These are phyloP conservation scores for Talaromyces nanjingensis DNA, from an alignment of 495 filamentous ascomycete genomes.

Conservation along the genomic window DNA sequence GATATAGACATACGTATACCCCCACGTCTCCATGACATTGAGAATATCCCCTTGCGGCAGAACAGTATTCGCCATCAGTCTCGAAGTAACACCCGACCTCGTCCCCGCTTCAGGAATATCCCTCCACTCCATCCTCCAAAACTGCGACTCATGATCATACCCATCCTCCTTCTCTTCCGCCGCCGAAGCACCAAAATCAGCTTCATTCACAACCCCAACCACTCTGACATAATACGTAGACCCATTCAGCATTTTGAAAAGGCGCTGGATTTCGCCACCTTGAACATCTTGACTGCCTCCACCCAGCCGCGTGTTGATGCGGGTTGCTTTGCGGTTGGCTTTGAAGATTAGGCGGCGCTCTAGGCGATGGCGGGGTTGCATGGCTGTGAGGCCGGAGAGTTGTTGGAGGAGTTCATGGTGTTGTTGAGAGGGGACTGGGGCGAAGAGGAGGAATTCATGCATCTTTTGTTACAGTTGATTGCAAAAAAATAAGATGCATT, in stretches of 20 bases:
- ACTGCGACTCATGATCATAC: slow-evolving; percentile 34
- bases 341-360: slow-evolving; percentile 63
- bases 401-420: slow-evolving; percentile 58
- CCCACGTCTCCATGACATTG: slow-evolving; percentile 43
- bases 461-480: slow-evolving; percentile 17
- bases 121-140: slow-evolving; percentile 45
- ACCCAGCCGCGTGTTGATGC: slow-evolving; percentile 30
- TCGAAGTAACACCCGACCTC: slow-evolving; percentile 39
- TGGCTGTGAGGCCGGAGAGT: slow-evolving; percentile 59
- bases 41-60: slow-evolving; percentile 39
- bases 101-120: slow-evolving; percentile 47
- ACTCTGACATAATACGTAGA: slow-evolving; percentile 46
- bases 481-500: too few relatives aligned
- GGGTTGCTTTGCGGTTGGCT: slow-evolving; percentile 43
- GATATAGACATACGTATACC: slow-evolving; percentile 35
- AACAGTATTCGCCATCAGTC: slow-evolving; percentile 37
- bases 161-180: neutral
- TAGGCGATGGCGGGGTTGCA: slow-evolving; percentile 52
- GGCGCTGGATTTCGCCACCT: slow-evolving; percentile 32
- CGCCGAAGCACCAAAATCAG: slow-evolving; percentile 22
- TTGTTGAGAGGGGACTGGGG: slow-evolving; percentile 39
- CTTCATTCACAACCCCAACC: slow-evolving; percentile 31
- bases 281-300: slow-evolving; percentile 39
- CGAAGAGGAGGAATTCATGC: slow-evolving; percentile 43
- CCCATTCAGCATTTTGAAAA: slow-evolving; percentile 43